These are phyloP conservation scores for Mucor lusitanicus DNA, from an alignment of 371 early-diverging fungal species.

Conservation along the genomic window DNA sequence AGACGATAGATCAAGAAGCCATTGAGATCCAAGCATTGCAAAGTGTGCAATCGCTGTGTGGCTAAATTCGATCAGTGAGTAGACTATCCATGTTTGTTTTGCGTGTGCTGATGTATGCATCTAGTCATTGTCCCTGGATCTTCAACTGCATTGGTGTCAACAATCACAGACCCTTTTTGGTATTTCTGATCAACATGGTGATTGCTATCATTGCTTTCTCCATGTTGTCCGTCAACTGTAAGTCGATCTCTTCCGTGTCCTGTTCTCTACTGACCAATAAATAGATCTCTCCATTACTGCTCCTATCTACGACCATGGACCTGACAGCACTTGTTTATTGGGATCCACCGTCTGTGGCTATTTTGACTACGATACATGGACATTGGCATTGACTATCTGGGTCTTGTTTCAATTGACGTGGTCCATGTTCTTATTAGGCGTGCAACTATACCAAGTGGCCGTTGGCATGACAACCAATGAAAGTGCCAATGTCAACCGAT, in stretches of 20 bases:
- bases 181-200: slow-evolving; percentile 70
- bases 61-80: slow-evolving; percentile 96
- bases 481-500: slow-evolving; percentile 69
- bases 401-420: slow-evolving; percentile 74
- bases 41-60: slow-evolving; percentile 94
- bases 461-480: slow-evolving; percentile 90
- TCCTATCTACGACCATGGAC: slow-evolving; percentile 28
- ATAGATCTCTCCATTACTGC: slow-evolving; percentile 31
- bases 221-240: slow-evolving; percentile 68
- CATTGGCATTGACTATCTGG: slow-evolving; percentile 73
- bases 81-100: not conserved
- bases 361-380: slow-evolving; percentile 76
- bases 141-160: slow-evolving; percentile 83
- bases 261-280: not conserved
- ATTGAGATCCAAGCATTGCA: slow-evolving; percentile 97
- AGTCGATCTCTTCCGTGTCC: slow-evolving; percentile 16
- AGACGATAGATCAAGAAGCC: slow-evolving; percentile 73
- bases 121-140: slow-evolving; percentile 97
- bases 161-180: slow-evolving; percentile 86
- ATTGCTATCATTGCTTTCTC: slow-evolving; percentile 61
- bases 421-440: slow-evolving; percentile 73
- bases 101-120: not conserved
- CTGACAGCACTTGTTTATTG: slow-evolving; percentile 58
- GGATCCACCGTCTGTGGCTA: slow-evolving; percentile 66
- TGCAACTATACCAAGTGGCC: slow-evolving; percentile 82